Conservation (phyloP, 495 filamentous ascomycete genomes). For the Aspergillus campestris region DNA sequence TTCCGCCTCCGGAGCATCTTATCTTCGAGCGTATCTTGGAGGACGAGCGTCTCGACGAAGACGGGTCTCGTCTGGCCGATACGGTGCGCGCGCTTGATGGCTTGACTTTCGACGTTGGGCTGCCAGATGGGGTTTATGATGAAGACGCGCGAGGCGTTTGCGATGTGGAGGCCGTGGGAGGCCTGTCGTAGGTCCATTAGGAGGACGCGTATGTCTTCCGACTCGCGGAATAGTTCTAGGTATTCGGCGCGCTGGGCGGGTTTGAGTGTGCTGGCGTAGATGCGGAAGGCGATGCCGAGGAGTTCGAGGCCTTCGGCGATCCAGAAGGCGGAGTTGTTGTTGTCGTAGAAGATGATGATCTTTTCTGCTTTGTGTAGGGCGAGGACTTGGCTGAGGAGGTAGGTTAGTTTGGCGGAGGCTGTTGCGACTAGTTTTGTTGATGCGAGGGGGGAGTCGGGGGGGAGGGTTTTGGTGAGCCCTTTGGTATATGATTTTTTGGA, state of each 20-base stretch:
- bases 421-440: constrained; percentile 65
- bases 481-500: constrained; percentile 29
- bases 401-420: constrained; percentile 79
- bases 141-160: constrained; percentile 75
- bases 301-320: constrained; percentile 76
- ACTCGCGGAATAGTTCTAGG: constrained; percentile 67
- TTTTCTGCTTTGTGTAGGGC: constrained; percentile 64
- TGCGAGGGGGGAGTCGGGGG: constrained; percentile 45
- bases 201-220: constrained; percentile 56
- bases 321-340: constrained; percentile 73
- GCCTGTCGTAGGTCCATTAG: constrained; percentile 87
- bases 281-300: constrained; percentile 65
- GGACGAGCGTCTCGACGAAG: constrained; percentile 76
- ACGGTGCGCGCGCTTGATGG: constrained; percentile 81
- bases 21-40: constrained; percentile 79
- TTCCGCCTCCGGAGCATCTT: constrained; percentile 65
- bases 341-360: constrained; percentile 89
- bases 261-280: constrained; percentile 68
- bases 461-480: constrained; percentile 26
- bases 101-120: constrained; percentile 80
- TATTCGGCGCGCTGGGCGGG: constrained; percentile 57
- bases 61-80: constrained; percentile 80
- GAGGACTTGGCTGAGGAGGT: constrained; percentile 65
- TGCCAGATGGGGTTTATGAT: constrained; percentile 87
- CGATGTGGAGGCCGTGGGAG: constrained; percentile 79